Conservation (phyloP, 257 asterid genomes). For the Striga asiatica region DNA sequence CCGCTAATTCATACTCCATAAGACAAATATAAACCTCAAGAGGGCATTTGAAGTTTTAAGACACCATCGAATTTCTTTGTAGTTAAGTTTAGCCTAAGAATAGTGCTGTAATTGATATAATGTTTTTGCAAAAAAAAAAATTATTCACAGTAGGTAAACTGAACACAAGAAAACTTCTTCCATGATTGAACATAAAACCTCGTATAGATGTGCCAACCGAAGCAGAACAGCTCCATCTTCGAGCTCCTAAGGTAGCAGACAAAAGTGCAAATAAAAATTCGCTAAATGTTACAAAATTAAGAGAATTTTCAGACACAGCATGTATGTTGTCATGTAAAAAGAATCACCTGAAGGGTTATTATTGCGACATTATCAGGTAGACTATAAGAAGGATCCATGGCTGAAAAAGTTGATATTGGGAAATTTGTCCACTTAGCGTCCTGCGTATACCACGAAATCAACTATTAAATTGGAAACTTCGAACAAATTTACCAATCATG, state of each 20-base stretch:
- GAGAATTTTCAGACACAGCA: not conserved
- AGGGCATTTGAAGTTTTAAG: too few species aligned
- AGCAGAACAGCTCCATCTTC: constrained; percentile 55
- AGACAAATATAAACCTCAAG: too few species aligned
- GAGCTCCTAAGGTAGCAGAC: constrained; percentile 52
- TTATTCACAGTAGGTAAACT: not conserved
- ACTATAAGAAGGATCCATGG: constrained; percentile 76
- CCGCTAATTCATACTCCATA: too few species aligned
- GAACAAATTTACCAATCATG: not conserved
- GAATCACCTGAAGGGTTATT: constrained; percentile 74
- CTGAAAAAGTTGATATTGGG: constrained; percentile 51
- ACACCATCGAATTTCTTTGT: not conserved
- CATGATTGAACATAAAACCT: constrained; percentile 38
- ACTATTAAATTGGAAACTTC: constrained; percentile 1
- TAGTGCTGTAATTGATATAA: not conserved
- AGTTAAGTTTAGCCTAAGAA: not conserved
- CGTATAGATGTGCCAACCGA: constrained; percentile 90
- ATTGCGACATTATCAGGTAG: constrained; percentile 78
- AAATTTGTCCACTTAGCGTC: constrained; percentile 43
- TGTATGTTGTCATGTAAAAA: not conserved
- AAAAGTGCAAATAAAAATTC: not conserved
- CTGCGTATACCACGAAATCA: constrained; percentile 24
- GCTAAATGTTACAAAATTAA: not conserved
- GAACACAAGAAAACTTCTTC: not conserved
- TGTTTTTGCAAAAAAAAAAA: not conserved